These are phyloP conservation scores for Yamadazyma conglobata DNA, from an alignment of 1,139 yeast genomes.

Conservation along the genomic window DNA sequence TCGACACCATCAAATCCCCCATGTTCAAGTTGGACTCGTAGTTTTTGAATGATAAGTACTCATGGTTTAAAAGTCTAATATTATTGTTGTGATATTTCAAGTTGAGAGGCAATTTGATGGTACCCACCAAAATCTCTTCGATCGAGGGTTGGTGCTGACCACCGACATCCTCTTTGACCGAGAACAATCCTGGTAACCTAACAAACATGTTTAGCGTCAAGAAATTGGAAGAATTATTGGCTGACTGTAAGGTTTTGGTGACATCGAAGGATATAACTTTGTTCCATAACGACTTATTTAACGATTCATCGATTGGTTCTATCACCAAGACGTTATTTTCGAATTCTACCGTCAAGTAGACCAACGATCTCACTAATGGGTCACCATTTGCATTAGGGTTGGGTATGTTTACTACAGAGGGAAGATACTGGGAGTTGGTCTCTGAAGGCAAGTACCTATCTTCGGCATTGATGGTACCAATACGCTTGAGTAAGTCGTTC, in stretches of 20 bases:
- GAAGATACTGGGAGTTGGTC: slow-evolving; percentile 48
- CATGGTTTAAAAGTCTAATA: slow-evolving; percentile 43
- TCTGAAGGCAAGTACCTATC: slow-evolving; percentile 29
- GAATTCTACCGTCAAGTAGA: slow-evolving; percentile 71
- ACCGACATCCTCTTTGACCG: slow-evolving; percentile 32
- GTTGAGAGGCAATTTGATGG: slow-evolving; percentile 42
- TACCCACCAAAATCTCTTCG: slow-evolving; percentile 44
- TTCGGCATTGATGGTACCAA: slow-evolving; percentile 22
- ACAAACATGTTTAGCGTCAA: slow-evolving; percentile 71
- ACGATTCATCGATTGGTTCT: slow-evolving; percentile 74
- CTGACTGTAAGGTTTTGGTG: slow-evolving; percentile 45
- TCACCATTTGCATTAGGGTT: slow-evolving; percentile 28
- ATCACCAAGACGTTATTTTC: slow-evolving; percentile 82
- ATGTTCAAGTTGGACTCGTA: slow-evolving; percentile 20
- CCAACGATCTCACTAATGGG: slow-evolving; percentile 50
- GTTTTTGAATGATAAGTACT: slow-evolving; percentile 43
- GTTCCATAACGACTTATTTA: slow-evolving; percentile 60
- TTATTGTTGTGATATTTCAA: slow-evolving; percentile 36
- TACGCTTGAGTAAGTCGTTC: slow-evolving; percentile 31
- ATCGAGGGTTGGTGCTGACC: slow-evolving; percentile 15
- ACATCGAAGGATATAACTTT: slow-evolving; percentile 91
- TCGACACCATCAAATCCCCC: slow-evolving; percentile 55
- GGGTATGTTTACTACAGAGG: slow-evolving; percentile 66
- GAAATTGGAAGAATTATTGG: slow-evolving; percentile 30
- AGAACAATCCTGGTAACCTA: slow-evolving; percentile 65